Base-by-base conservation (phyloP, 768 basidiomycete species). In the Podaxis sp. region DNA sequence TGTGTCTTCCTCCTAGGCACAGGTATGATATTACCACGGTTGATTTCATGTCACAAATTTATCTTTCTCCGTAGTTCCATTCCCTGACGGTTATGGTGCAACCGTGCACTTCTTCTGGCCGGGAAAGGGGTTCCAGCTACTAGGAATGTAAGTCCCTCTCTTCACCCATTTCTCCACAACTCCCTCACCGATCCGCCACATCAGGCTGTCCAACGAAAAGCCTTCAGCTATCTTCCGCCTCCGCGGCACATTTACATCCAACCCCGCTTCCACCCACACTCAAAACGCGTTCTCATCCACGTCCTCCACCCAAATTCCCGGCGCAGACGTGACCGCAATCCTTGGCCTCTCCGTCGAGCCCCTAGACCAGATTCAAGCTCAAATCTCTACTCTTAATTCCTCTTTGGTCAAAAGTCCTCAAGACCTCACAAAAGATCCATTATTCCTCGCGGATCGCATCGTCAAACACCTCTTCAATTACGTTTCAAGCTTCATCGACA, bases 181-280 rank as follows among this genome's bases (percentile, higher is more conserved):
- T 18, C 59, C 18, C 44, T 40, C 50, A 23, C 0, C n/a, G 16
- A 36, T 38, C 1, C 21, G 28, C 16, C 35, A 23, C 14, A 44
- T 11, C 64, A 94, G 92, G 86, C 79, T 95, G 25, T 91, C 91
- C 13, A 93, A 93, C 69, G 91, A 93, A 35, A 93, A 93, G 69
- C 92, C 92, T 0, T 92, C 91, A 10, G 90, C 91, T 0, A 91
- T 94, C 68, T 93, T 93, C 74, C 90, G 92, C 23, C 78, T 93
- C 23, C 83, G 87, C 3, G 86, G 88, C 6, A 82, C 82, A 10
- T 88, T 85, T 72, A 77, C 74, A 46, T 69, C 74, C 68, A 74
- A 73, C 23, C 65, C 70, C n/a, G 68, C 72, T 6, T 62, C 71
- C 23, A 69, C 73, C 4, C 68, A 73, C 47, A 71, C 75, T 2